Evolutionary conservation across 768 basidiomycete genomes (phyloP), one percentile per base, ranked within the genome.

Genomic region (Candolleomyces eurysporus): DNA sequence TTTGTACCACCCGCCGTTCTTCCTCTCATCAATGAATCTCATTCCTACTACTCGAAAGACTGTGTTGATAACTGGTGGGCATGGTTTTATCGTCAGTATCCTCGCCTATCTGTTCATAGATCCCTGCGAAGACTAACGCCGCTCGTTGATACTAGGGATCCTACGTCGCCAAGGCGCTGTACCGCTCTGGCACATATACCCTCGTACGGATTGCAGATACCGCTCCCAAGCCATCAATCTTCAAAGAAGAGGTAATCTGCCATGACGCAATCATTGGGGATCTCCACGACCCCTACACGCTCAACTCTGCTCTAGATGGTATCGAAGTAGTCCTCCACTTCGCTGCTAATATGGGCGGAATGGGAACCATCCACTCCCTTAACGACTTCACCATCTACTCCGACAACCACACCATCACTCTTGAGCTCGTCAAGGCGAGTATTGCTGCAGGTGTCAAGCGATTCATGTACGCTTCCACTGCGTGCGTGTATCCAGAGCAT

Each of bases 311-410:
- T 1, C 73, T 83, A 7, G 67, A 65, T n/a, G 80, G 73, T 31
- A 73, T 83, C 39, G 63, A 78, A 53, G 74, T 70, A 7, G 76
- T 87, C 26, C 71, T 85, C 19, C 85, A 87, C 67, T 82, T 87
- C 63, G 83, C 86, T 11, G 85, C 85, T 2, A 82, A 75, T 21
- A 86, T 85, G 85, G 85, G 84, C 4, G 86, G 86, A 0, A 87
- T 87, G 86, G 86, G 86, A 2, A 78, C 78, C 0, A 87, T 87
- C 50, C 84, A 86, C 63, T 65, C 71, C 4, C 71, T 66, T 0
- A 86, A 87, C 66, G 81, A 83, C 52, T 71, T 78, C 48, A 61
- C 62, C 17, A 82, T 86, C 30, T 87, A 85, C 63, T 59, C 65
- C 6, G 73, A 79, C 26, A 86, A 87, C 61, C 75, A 82, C 22